Percentiles rank a stretch among this genome's conserved stretches.
phyloP scores from a whole-genome alignment of 352 stramenopile genomes.

The Globisporangium splendens region DNA sequence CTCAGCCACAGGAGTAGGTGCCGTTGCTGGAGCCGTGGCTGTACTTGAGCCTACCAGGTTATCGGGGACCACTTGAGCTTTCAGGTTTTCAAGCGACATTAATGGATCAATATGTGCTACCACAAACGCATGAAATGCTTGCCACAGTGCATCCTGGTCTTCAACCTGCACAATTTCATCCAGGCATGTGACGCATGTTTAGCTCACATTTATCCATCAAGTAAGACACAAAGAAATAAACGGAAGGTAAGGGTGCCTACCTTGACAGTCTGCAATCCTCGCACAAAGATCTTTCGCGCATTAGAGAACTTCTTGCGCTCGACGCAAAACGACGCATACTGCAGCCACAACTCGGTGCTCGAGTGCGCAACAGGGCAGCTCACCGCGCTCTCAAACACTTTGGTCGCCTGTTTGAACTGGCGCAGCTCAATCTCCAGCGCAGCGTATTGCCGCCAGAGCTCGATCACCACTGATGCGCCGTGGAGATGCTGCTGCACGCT shows the following conservation, averaged over 20 bases:
- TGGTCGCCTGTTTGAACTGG: conserved; percentile 83
- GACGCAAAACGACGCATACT: conserved; percentile 72
- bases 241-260: conserved; percentile 5
- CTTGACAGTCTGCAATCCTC: conserved; percentile 40
- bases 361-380: conserved; percentile 39
- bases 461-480: conserved; percentile 30
- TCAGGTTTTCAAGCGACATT: conserved; percentile 45
- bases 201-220: too few species aligned
- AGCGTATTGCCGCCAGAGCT: conserved; percentile 57
- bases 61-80: conserved; percentile 54
- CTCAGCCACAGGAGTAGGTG: conserved; percentile 2
- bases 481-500: conserved; percentile 9
- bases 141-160: conserved; percentile 44
- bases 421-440: conserved; percentile 73
- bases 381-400: conserved; percentile 66
- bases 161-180: background rate
- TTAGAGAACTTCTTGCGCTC: conserved; percentile 75
- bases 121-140: conserved; percentile 61
- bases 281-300: conserved; percentile 70
- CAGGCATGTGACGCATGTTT: too few species aligned
- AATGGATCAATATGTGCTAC: conserved; percentile 53
- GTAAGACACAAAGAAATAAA: too few species aligned
- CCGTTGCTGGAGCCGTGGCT: conserved; percentile 2
- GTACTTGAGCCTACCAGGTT: too few species aligned
- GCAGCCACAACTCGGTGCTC: conserved; percentile 43